Evolutionary conservation across 2,329 filamentous ascomycete species (phyloP).

Genomic region (Cytospora mali): DNA sequence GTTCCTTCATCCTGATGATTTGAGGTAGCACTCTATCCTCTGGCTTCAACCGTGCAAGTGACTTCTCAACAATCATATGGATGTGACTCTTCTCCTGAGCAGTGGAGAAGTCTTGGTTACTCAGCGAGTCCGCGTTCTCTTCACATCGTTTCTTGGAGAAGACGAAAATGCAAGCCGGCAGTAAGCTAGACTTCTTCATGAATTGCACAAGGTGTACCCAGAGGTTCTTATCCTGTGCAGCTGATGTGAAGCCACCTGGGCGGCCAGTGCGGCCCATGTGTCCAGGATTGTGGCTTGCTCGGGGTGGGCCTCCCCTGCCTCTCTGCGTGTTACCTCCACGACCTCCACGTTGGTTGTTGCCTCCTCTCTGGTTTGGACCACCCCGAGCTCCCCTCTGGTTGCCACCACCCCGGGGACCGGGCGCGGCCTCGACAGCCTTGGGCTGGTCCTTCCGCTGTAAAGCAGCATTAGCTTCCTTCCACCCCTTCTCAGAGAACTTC

Average conservation of each 20-base stretch:
- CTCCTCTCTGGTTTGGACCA: slow-evolving; percentile 51
- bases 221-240: slow-evolving; percentile 91
- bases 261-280: slow-evolving; percentile 90
- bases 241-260: slow-evolving; percentile 82
- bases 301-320: slow-evolving; percentile 59
- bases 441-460: slow-evolving; percentile 81
- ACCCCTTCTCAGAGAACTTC: slow-evolving; percentile 86
- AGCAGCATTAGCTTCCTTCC: slow-evolving; percentile 88
- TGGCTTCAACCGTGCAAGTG: slow-evolving; percentile 84
- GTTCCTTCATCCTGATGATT: slow-evolving; percentile 82
- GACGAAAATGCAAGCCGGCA: slow-evolving; percentile 95
- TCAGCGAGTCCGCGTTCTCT: slow-evolving; percentile 92
- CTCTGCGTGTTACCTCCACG: slow-evolving; percentile 55
- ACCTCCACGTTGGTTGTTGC: slow-evolving; percentile 51
- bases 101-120: slow-evolving; percentile 93
- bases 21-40: slow-evolving; percentile 92
- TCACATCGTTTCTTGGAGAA: slow-evolving; percentile 98
- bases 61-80: slow-evolving; percentile 97
- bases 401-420: slow-evolving; percentile 49
- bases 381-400: slow-evolving; percentile 53
- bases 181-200: slow-evolving; percentile 80
- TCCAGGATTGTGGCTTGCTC: slow-evolving; percentile 67
- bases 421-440: slow-evolving; percentile 50
- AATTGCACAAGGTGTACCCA: slow-evolving; percentile 97
- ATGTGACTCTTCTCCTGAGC: slow-evolving; percentile 94